phyloP scores from a whole-genome alignment of 176 grass and related monocot species.

The Canna indica region DNA sequence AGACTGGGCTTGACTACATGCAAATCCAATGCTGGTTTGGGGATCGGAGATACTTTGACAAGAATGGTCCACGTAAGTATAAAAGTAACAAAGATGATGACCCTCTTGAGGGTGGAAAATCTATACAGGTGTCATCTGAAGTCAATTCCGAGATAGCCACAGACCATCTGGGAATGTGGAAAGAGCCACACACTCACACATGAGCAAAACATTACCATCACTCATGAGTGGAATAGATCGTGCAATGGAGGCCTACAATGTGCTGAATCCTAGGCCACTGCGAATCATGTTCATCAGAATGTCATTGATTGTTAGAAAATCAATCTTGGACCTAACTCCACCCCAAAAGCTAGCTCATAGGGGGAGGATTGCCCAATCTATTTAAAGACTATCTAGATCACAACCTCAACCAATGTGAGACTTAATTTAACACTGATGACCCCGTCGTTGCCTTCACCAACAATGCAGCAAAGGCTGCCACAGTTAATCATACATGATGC shows the following conservation, averaged over 20 bases:
- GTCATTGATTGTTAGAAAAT: too few species aligned
- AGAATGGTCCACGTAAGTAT: not conserved
- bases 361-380: too few species aligned
- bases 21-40: slow-evolving; percentile 1
- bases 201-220: not conserved
- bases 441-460: not conserved
- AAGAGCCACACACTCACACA: not conserved
- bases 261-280: not conserved
- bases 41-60: not conserved
- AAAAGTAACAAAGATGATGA: not conserved
- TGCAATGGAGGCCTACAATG: not conserved
- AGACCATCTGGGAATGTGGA: not conserved
- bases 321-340: too few species aligned
- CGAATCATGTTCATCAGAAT: not conserved
- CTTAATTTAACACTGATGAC: too few species aligned
- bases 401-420: too few species aligned
- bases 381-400: too few species aligned
- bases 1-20: not conserved
- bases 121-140: not conserved
- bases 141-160: not conserved
- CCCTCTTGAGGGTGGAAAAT: not conserved
- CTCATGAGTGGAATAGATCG: not conserved
- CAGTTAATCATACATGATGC: not conserved
- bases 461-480: not conserved
- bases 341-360: too few species aligned